Conservation (phyloP, 2,329 filamentous ascomycete species). For the Aspergillus proliferans region DNA sequence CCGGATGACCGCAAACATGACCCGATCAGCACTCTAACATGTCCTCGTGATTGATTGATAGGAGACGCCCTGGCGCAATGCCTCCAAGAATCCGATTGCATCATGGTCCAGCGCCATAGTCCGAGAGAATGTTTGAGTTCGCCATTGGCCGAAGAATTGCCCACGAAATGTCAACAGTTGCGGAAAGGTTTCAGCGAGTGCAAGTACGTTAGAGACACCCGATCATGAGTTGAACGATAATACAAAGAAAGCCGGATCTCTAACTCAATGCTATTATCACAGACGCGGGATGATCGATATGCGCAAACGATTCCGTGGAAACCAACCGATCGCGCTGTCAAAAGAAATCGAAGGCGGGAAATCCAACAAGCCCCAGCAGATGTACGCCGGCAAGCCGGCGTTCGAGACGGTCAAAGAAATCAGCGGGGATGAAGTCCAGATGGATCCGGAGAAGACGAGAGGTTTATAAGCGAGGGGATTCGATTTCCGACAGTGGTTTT, state of each 20-base stretch:
- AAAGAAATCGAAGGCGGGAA: constrained; percentile 54
- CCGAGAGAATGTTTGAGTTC: constrained; percentile 82
- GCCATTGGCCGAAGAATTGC: constrained; percentile 74
- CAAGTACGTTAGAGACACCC: constrained; percentile 47
- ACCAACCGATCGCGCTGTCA: constrained; percentile 71
- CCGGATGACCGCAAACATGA: neutral
- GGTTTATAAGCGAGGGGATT: constrained; percentile 27
- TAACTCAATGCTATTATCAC: neutral
- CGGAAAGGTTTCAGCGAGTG: constrained; percentile 91
- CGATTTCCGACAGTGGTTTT: neutral
- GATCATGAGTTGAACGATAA: too few relatives aligned
- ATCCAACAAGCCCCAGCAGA: constrained; percentile 51
- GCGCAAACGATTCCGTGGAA: constrained; percentile 95
- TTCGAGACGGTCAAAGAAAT: constrained; percentile 62
- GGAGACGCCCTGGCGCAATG: constrained; percentile 89
- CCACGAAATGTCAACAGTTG: constrained; percentile 83
- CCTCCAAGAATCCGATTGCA: constrained; percentile 92
- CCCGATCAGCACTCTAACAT: constrained; percentile 14
- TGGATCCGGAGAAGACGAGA: constrained; percentile 45
- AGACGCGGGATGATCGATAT: constrained; percentile 89
- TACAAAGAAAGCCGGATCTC: neutral
- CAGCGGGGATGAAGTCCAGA: constrained; percentile 58
- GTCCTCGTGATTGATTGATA: constrained; percentile 36
- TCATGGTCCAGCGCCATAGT: constrained; percentile 82
- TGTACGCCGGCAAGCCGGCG: constrained; percentile 72